A percentile compares a stretch with the other conserved stretches of the same genome.
These are phyloP conservation scores for Mitragyna speciosa DNA, from an alignment of 257 asterid species.

Conservation along the genomic window DNA sequence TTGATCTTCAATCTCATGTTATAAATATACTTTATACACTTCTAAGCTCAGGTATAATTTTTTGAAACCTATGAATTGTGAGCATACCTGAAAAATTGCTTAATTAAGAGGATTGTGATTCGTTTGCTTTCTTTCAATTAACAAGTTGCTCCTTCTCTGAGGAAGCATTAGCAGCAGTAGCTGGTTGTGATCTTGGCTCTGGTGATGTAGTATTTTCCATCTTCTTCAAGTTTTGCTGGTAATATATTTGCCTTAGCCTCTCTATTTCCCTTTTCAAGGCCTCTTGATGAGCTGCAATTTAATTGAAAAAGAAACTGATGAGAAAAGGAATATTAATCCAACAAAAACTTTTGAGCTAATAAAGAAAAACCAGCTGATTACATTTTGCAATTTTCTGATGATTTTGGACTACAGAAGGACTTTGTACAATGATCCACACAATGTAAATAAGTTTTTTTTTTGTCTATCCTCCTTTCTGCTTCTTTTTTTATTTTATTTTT, in stretches of 20 bases:
- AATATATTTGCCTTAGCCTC: constrained; percentile 75
- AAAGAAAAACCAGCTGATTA: too few relatives aligned
- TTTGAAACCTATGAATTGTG: not conserved
- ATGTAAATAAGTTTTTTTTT: too few relatives aligned
- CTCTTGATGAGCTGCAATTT: constrained; percentile 80
- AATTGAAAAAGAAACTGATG: not conserved
- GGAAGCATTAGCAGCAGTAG: constrained; percentile 34
- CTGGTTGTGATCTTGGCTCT: constrained; percentile 41
- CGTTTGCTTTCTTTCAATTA: constrained; percentile 29
- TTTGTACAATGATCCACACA: too few relatives aligned
- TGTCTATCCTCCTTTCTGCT: too few relatives aligned
- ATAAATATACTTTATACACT: too few relatives aligned
- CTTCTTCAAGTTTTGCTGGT: constrained; percentile 71
- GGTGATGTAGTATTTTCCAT: constrained; percentile 44
- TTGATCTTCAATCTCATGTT: not conserved
- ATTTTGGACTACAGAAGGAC: too few relatives aligned
- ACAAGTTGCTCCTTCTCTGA: constrained; percentile 63
- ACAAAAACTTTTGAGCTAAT: not conserved
- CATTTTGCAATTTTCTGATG: too few relatives aligned
- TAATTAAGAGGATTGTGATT: not conserved
- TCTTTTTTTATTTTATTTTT: too few relatives aligned
- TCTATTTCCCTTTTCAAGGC: constrained; percentile 92
- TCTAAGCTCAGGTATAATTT: too few relatives aligned
- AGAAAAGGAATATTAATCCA: not conserved
- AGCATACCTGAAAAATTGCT: not conserved